Percentiles rank a stretch among this genome's conserved stretches.
phyloP scores from a whole-genome alignment of 495 filamentous ascomycete species.

The Talaromyces thailandensis region DNA sequence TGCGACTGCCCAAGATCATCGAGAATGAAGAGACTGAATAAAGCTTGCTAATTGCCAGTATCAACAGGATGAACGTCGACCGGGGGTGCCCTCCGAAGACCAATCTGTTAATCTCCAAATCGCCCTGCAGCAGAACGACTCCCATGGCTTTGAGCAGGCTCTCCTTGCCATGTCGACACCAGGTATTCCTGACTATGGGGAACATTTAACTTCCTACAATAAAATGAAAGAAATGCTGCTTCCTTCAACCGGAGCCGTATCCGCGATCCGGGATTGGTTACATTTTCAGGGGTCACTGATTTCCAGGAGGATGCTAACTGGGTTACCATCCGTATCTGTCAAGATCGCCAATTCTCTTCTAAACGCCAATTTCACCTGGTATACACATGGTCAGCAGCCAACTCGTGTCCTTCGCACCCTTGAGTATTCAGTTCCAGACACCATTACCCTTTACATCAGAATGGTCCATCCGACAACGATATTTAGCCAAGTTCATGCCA shows the following conservation, averaged over 20 bases:
- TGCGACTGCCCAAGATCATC: neutral
- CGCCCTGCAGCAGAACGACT: slow-evolving; percentile 48
- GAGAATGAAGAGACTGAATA: neutral
- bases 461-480: slow-evolving; percentile 50
- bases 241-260: slow-evolving; percentile 37
- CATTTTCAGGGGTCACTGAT: slow-evolving; percentile 33
- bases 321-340: slow-evolving; percentile 48
- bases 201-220: slow-evolving; percentile 47
- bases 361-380: slow-evolving; percentile 49
- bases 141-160: slow-evolving; percentile 49
- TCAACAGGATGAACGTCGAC: neutral
- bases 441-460: slow-evolving; percentile 37
- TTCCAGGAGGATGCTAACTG: slow-evolving; percentile 50
- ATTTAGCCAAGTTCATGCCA: slow-evolving; percentile 39
- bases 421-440: slow-evolving; percentile 48
- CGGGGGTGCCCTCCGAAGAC: slow-evolving; percentile 1
- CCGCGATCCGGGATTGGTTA: slow-evolving; percentile 44
- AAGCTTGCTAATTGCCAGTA: neutral
- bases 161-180: slow-evolving; percentile 58
- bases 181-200: slow-evolving; percentile 49
- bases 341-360: slow-evolving; percentile 45
- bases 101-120: slow-evolving; percentile 32
- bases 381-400: slow-evolving; percentile 27
- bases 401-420: slow-evolving; percentile 47
- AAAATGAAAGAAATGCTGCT: slow-evolving; percentile 47